Evolutionary conservation across 306 rosid species (phyloP).

Genomic region (Castanopsis chinensis): DNA sequence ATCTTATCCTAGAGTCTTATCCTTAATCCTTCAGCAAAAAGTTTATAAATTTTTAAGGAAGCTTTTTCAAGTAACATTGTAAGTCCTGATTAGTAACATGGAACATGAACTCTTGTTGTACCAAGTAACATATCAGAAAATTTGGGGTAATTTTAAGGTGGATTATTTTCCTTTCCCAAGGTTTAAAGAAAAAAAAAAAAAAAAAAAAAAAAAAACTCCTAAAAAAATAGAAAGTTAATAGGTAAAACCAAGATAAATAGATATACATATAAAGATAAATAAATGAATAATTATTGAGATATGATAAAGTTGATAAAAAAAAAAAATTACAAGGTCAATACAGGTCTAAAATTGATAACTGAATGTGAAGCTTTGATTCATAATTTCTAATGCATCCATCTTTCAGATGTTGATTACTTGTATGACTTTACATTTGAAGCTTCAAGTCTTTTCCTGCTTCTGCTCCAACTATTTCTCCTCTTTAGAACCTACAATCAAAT

Average conservation of each 20-base stretch:
- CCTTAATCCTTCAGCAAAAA: constrained; percentile 60
- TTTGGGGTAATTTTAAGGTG: neutral
- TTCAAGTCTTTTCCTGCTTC: neutral
- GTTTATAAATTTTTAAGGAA: constrained; percentile 48
- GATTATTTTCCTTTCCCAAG: neutral
- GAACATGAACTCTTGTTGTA: constrained; percentile 11
- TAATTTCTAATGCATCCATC: neutral
- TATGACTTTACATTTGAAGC: neutral
- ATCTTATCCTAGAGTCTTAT: constrained; percentile 64
- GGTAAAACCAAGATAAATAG: neutral
- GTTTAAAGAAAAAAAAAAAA: too few species aligned
- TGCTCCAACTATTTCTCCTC: too few species aligned
- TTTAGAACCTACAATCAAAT: too few species aligned
- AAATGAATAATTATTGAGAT: neutral
- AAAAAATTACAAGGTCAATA: too few species aligned
- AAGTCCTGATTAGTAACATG: too few species aligned
- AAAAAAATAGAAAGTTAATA: neutral
- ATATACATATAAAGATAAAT: neutral
- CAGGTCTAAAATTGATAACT: neutral
- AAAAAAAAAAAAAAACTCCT: neutral
- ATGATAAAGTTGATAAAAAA: neutral
- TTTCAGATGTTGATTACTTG: neutral
- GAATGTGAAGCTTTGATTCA: neutral
- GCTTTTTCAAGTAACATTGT: constrained; percentile 75
- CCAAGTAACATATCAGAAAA: neutral